Percentiles rank a stretch among this genome's conserved stretches.
Evolutionary conservation across 345 rosid genomes (phyloP).

Genomic region (Citrus australasica): DNA sequence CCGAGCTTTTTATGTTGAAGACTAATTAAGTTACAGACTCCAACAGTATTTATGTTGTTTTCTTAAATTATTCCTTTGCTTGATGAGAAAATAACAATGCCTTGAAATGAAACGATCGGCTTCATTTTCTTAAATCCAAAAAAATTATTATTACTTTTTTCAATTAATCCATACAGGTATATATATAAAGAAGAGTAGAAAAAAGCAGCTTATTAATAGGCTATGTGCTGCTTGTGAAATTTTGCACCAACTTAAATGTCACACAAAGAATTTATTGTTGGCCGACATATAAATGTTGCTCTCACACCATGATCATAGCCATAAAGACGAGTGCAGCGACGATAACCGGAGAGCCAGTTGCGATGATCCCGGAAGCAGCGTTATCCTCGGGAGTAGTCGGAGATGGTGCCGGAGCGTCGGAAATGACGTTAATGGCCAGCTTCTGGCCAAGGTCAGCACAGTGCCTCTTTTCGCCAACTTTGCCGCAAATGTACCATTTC

Average conservation of each 20-base stretch:
- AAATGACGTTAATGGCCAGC: constrained; percentile 26
- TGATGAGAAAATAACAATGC: too few relatives aligned
- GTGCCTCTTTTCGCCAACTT: constrained; percentile 7
- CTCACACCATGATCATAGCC: not conserved
- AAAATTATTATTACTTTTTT: too few relatives aligned
- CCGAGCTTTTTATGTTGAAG: not conserved
- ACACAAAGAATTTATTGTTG: not conserved
- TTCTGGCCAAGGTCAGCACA: constrained; percentile 30
- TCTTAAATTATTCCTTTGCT: too few relatives aligned
- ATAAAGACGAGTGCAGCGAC: not conserved
- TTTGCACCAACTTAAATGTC: not conserved
- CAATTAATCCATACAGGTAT: too few relatives aligned
- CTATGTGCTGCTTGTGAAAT: not conserved
- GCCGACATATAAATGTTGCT: not conserved
- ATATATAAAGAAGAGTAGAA: too few relatives aligned
- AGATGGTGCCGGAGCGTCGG: constrained; percentile 3
- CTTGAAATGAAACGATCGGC: too few relatives aligned
- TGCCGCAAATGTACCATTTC: constrained; percentile 52
- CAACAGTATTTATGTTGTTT: not conserved
- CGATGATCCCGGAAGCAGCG: not conserved
- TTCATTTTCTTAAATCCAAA: too few relatives aligned
- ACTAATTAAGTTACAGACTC: not conserved
- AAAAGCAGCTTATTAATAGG: not conserved
- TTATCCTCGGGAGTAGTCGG: not conserved
- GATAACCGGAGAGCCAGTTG: not conserved